Percentiles rank a stretch among this genome's conserved stretches.
phyloP scores from a whole-genome alignment of 176 grass and related monocot genomes.

The Zizania latifolia region DNA sequence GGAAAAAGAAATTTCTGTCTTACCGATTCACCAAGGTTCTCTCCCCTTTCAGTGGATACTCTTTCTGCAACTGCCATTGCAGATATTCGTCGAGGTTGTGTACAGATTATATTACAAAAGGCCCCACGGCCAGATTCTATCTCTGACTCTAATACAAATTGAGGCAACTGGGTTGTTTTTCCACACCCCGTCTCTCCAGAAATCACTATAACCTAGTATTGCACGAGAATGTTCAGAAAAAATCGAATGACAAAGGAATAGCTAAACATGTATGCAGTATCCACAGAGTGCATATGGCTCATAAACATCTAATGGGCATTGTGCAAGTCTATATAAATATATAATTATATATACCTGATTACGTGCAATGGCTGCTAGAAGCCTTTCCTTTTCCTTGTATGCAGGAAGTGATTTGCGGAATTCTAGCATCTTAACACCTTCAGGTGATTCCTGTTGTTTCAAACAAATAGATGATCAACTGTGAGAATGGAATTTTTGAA shows the following conservation, averaged over 20 bases:
- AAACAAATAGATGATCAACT: slow-evolving; percentile 11
- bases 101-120: slow-evolving; percentile 97
- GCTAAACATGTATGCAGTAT: not conserved
- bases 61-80: slow-evolving; percentile 95
- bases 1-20: slow-evolving; percentile 4
- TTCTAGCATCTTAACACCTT: slow-evolving; percentile 71
- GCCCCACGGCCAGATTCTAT: slow-evolving; percentile 96
- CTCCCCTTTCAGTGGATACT: slow-evolving; percentile 94
- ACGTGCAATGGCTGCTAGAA: slow-evolving; percentile 83
- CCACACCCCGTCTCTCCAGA: slow-evolving; percentile 94
- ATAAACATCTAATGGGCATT: not conserved
- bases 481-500: slow-evolving; percentile 5
- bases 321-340: slow-evolving; percentile 15
- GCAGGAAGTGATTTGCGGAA: slow-evolving; percentile 85
- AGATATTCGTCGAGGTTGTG: slow-evolving; percentile 94
- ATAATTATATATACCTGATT: slow-evolving; percentile 80
- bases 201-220: slow-evolving; percentile 76
- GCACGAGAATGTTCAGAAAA: not conserved
- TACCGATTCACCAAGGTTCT: slow-evolving; percentile 94
- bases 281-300: not conserved
- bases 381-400: slow-evolving; percentile 84
- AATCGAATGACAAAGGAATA: slow-evolving; percentile 23
- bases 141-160: slow-evolving; percentile 89
- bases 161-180: slow-evolving; percentile 95
- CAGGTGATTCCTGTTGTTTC: slow-evolving; percentile 71